phyloP scores from a whole-genome alignment of 768 basidiomycete genomes.

The Trametes gibbosa region DNA sequence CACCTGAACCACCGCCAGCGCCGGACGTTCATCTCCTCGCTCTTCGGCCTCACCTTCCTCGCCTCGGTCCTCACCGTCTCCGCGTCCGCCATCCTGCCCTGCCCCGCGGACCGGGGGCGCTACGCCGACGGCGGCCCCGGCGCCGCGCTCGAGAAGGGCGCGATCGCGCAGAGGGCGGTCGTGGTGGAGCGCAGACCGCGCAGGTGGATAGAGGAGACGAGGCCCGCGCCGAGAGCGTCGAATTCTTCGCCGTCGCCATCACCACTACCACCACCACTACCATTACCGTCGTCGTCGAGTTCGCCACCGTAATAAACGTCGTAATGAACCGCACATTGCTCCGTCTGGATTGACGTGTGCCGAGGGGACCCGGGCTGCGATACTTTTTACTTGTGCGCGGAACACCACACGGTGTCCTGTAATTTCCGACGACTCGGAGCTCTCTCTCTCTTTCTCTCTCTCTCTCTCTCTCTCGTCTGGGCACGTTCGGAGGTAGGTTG shows the following conservation, averaged over 20 bases:
- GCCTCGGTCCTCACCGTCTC: slow-evolving; percentile 78
- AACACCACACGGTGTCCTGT: no score
- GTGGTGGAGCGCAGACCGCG: slow-evolving; percentile 62
- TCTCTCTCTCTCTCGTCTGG: no score
- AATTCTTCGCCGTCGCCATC: no score
- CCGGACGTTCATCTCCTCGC: slow-evolving; percentile 71
- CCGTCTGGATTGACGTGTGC: no score
- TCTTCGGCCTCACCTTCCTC: slow-evolving; percentile 79
- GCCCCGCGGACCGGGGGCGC: slow-evolving; percentile 66
- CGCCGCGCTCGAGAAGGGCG: slow-evolving; percentile 19
- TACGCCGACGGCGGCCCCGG: slow-evolving; percentile 46
- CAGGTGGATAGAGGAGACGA: slow-evolving; percentile 80
- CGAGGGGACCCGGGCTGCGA: no score
- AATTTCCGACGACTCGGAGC: no score
- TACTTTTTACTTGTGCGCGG: no score
- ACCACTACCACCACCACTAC: no score
- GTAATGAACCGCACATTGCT: no score
- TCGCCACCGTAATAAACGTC: slow-evolving; percentile 6
- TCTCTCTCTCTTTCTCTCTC: no score
- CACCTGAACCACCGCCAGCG: slow-evolving; percentile 56
- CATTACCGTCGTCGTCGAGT: slow-evolving; percentile 7
- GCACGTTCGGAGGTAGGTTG: no score
- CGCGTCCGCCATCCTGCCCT: slow-evolving; percentile 75
- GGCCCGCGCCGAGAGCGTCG: slow-evolving; percentile 17
- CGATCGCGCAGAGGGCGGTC: slow-evolving; percentile 26